Base-by-base conservation (phyloP, 75 land plant species). In the Cunninghamia lanceolata region DNA sequence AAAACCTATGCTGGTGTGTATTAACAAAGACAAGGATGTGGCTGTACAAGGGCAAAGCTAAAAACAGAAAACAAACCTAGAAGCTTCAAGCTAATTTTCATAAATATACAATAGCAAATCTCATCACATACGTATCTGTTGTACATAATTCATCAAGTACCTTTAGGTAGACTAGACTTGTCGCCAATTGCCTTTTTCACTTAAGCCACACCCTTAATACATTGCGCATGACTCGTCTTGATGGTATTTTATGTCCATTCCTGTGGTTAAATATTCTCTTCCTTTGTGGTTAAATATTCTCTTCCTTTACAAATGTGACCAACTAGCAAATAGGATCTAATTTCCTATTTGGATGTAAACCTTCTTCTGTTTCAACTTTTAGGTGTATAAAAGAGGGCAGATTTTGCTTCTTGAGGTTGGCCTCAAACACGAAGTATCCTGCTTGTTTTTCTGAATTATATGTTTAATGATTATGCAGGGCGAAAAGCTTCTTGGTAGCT, bases 401-500 rank as follows among this genome's bases (percentile, higher is more conserved):
- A 21, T 45, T 14, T 45, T 45, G 34, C 50, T 43, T 43, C 30
- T 80, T 42, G 14, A 13, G 16, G 10, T 79, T 11, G 8, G 17
- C 46, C 50, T n/a, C 30, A 45, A 80, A 13, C 17, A 43, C 45
- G 21, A 17, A 38, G 52, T 45, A 80, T 80, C 46, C 82, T 80
- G 30, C 46, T 45, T n/a, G 9, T n/a, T n/a, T 80, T 80, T 45
- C 2, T 28, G 2, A 40, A 35, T 42, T 78, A 52, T 46, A 17
- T 79, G 4, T 86, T 38, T 54, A 25, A 75, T 76, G 16, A 43
- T 75, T 39, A 82, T 85, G 85, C 90, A 98, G 99, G 99, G 99
- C 30, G 99, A 98, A 90, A 98, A 98, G 90, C 95, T 98, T 38
- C 82, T 98, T 82, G 97, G 99, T 73, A 98, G 92, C 84, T 90